Evolutionary conservation across 1,139 yeast species (phyloP).

Genomic region (Zhuliangozyma blackwelliae): DNA sequence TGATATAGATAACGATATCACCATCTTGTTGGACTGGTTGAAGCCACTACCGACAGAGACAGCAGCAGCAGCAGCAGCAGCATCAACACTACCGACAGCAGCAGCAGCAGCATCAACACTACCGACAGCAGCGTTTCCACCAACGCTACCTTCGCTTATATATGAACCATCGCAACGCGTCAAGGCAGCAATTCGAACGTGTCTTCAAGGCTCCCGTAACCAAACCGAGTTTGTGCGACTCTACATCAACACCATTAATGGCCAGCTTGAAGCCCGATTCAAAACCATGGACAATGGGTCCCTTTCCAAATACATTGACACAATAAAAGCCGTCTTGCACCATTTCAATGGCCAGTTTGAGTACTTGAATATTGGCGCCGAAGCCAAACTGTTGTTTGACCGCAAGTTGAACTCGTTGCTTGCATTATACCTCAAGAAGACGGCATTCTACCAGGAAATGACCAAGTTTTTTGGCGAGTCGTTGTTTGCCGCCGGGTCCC

Average conservation of each 20-base stretch:
- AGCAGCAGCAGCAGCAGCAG: too few species aligned
- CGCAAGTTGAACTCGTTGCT: slow-evolving; percentile 26
- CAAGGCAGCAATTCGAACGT: slow-evolving; percentile 34
- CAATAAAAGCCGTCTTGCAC: slow-evolving; percentile 15
- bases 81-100: too few species aligned
- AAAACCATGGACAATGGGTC: slow-evolving; percentile 3
- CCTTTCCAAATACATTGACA: slow-evolving; percentile 10
- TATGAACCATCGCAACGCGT: slow-evolving; percentile 34
- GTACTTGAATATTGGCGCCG: slow-evolving; percentile 18
- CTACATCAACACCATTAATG: slow-evolving; percentile 30
- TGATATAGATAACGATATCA: slow-evolving; percentile 42
- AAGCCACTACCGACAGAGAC: slow-evolving; percentile 17
- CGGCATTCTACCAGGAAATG: slow-evolving; percentile 4
- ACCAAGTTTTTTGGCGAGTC: slow-evolving; percentile 6
- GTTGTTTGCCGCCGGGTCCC: slow-evolving; percentile 2
- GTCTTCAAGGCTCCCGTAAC: slow-evolving; percentile 31
- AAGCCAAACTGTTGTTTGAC: slow-evolving; percentile 18
- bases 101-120: too few species aligned
- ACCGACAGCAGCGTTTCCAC: too few species aligned
- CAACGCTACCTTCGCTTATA: slow-evolving; percentile 6
- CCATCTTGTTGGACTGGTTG: slow-evolving; percentile 37
- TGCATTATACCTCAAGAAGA: slow-evolving; percentile 12
- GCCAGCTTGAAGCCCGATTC: slow-evolving; percentile 11
- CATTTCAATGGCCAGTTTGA: slow-evolving; percentile 12
- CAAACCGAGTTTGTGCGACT: slow-evolving; percentile 34